phyloP scores from a whole-genome alignment of 805 yeast genomes.

The Wickerhamomyces pijperi region DNA sequence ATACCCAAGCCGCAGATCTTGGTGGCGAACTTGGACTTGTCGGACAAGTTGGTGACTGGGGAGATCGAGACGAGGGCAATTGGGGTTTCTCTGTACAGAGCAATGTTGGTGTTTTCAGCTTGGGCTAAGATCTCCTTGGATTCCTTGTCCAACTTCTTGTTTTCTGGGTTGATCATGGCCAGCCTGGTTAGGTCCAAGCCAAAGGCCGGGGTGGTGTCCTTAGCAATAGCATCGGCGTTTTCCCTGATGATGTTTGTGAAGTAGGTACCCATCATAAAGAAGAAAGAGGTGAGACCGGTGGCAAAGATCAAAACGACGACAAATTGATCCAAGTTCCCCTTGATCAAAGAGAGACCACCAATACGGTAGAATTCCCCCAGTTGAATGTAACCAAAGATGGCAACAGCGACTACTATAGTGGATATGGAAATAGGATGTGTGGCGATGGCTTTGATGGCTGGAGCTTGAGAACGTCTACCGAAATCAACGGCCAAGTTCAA shows the following conservation, averaged over 20 bases:
- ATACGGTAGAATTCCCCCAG: slow-evolving; percentile 6
- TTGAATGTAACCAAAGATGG: slow-evolving; percentile 6
- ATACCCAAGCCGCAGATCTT: slow-evolving; percentile 49
- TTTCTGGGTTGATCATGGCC: slow-evolving; percentile 22
- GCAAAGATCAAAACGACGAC: slow-evolving; percentile 26
- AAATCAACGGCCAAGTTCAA: slow-evolving; percentile 55
- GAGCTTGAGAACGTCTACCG: slow-evolving; percentile 17
- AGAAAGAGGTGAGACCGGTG: slow-evolving; percentile 25
- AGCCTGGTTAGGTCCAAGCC: slow-evolving; percentile 41
- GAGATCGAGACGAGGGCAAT: slow-evolving; percentile 47
- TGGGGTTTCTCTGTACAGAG: slow-evolving; percentile 60
- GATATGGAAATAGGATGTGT: slow-evolving; percentile 30
- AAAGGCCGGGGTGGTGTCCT: slow-evolving; percentile 29
- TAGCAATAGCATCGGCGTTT: slow-evolving; percentile 25
- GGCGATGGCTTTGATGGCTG: slow-evolving; percentile 27
- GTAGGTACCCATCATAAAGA: slow-evolving; percentile 28
- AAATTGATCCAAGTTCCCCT: slow-evolving; percentile 11
- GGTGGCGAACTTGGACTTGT: slow-evolving; percentile 33
- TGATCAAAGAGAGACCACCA: slow-evolving; percentile 10
- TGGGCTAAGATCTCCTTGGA: slow-evolving; percentile 19
- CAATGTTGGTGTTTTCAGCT: slow-evolving; percentile 41
- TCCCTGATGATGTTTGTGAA: slow-evolving; percentile 38
- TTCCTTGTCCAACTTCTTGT: slow-evolving; percentile 13
- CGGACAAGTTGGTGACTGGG: slow-evolving; percentile 29
- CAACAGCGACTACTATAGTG: slow-evolving; percentile 5